Percentiles rank a stretch among this genome's conserved stretches.
Conservation (phyloP, 495 filamentous ascomycete genomes). For the Friedmanniomyces simplex region DNA sequence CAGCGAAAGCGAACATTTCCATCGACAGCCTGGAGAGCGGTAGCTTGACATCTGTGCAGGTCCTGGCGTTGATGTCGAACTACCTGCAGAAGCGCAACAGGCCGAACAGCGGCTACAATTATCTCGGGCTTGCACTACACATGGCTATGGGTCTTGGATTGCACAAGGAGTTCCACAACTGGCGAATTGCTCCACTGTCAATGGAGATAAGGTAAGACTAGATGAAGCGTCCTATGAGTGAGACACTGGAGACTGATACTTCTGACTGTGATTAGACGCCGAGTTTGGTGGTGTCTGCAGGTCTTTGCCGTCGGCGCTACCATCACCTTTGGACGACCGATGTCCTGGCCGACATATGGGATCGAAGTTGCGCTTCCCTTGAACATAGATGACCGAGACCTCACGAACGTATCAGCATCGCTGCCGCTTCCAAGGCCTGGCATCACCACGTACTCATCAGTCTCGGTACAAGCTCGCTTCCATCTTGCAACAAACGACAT, state of each 20-base stretch:
- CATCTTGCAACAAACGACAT: constrained; percentile 12
- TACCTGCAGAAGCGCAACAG: constrained; percentile 21
- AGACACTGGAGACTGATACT: too few relatives aligned
- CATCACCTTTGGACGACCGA: constrained; percentile 29
- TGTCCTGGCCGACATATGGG: constrained; percentile 14
- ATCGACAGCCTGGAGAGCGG: constrained; percentile 12
- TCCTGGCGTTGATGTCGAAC: constrained; percentile 12
- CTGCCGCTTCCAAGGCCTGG: constrained; percentile 19
- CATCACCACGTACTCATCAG: constrained; percentile 28
- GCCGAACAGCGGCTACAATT: constrained; percentile 19
- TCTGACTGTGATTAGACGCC: too few relatives aligned
- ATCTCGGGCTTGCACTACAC: constrained; percentile 34
- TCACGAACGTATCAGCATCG: constrained; percentile 1
- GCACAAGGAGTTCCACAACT: constrained; percentile 25
- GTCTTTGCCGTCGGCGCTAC: constrained; percentile 31
- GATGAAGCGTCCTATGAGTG: too few relatives aligned
- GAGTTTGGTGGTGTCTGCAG: constrained; percentile 32
- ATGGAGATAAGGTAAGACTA: too few relatives aligned
- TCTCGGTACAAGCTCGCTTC: constrained; percentile 3
- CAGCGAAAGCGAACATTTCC: constrained; percentile 9
- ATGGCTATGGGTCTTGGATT: constrained; percentile 40
- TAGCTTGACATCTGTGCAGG: constrained; percentile 7
- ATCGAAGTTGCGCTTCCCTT: constrained; percentile 25
- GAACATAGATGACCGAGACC: constrained; percentile 26
- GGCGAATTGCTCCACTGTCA: constrained; percentile 26